Conservation (phyloP, 2,329 filamentous ascomycete genomes). For the Nemania sp. region DNA sequence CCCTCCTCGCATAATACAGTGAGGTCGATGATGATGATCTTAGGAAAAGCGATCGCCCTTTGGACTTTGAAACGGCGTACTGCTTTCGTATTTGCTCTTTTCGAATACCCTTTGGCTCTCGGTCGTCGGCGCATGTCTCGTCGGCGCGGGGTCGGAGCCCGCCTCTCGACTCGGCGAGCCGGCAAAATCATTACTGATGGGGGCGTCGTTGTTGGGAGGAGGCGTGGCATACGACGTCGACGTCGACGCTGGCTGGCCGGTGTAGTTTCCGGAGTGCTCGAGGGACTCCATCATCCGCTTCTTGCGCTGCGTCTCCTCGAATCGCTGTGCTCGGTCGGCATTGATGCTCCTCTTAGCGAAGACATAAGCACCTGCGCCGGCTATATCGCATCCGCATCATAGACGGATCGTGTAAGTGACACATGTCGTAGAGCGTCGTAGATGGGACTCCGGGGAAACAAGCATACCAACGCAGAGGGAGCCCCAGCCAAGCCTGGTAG, state of each 20-base stretch:
- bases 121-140: conserved; percentile 75
- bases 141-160: conserved; percentile 80
- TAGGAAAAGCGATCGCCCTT: conserved; percentile 86
- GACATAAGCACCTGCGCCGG: conserved; percentile 90
- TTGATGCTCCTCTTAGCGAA: conserved; percentile 96
- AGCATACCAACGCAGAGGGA: conserved; percentile 78
- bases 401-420: not conserved
- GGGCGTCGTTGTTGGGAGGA: conserved; percentile 38
- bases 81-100: conserved; percentile 90
- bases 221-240: conserved; percentile 29
- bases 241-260: conserved; percentile 42
- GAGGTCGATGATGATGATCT: conserved; percentile 13
- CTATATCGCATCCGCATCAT: conserved; percentile 48
- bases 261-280: conserved; percentile 51
- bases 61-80: conserved; percentile 72
- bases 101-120: conserved; percentile 69
- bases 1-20: not conserved
- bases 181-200: conserved; percentile 61
- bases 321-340: conserved; percentile 76
- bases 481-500: conserved; percentile 83
- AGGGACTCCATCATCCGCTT: conserved; percentile 62
- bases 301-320: conserved; percentile 68
- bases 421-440: not conserved
- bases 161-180: conserved; percentile 73
- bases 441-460: not conserved